These are phyloP conservation scores for Coffea humblotiana DNA, from an alignment of 305 asterid species.

Conservation along the genomic window DNA sequence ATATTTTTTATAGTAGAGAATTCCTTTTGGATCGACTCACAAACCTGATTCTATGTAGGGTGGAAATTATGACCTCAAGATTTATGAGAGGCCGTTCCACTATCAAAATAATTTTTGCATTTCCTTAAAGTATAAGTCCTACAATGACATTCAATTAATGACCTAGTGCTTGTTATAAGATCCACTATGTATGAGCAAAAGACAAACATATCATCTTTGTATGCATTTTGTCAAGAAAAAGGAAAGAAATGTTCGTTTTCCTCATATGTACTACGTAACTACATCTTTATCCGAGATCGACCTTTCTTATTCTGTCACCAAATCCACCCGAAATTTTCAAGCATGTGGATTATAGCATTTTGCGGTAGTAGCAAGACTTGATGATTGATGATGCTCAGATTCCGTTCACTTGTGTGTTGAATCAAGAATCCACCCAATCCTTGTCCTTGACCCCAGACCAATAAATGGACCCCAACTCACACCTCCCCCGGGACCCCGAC, in stretches of 20 bases:
- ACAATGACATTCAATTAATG: too few species aligned
- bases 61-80: neutral
- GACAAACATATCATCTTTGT: too few species aligned
- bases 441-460: neutral
- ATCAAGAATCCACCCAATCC: neutral
- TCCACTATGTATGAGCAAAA: neutral
- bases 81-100: too few species aligned
- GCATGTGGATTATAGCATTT: neutral
- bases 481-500: too few species aligned
- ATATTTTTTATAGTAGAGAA: neutral
- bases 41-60: too few species aligned
- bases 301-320: neutral
- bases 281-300: neutral
- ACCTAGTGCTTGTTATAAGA: neutral
- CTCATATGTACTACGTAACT: too few species aligned
- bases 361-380: slow-evolving; percentile 2
- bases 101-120: too few species aligned
- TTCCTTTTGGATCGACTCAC: neutral
- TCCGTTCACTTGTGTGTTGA: neutral
- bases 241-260: neutral
- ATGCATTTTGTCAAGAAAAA: too few species aligned
- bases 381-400: neutral
- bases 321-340: neutral
- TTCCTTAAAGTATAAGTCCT: too few species aligned
- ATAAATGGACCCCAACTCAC: neutral